These are phyloP conservation scores for Podospora appendiculata DNA, from an alignment of 495 filamentous ascomycete species.

Conservation along the genomic window DNA sequence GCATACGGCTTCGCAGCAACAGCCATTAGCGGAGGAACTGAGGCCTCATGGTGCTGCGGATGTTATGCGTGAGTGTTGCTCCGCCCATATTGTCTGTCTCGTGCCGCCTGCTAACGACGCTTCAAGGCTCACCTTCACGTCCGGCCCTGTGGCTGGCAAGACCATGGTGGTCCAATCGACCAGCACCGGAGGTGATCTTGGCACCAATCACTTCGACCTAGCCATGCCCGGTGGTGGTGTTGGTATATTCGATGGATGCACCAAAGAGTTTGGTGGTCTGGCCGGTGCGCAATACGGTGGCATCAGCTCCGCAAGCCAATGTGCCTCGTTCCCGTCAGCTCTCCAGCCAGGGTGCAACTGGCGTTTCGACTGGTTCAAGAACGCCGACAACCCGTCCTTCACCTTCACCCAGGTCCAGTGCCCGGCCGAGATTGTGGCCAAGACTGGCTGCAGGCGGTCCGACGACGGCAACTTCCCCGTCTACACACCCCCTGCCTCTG, in stretches of 20 bases:
- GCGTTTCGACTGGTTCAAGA: constrained; percentile 54
- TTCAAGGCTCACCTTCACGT: constrained; percentile 27
- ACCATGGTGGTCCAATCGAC: constrained; percentile 56
- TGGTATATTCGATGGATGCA: constrained; percentile 49
- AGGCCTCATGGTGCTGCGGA: constrained; percentile 46
- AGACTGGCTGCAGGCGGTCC: constrained; percentile 37
- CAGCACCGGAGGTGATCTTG: constrained; percentile 52
- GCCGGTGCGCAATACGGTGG: constrained; percentile 51
- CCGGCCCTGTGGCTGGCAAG: constrained; percentile 41
- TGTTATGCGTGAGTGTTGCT: constrained; percentile 44
- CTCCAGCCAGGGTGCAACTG: constrained; percentile 48
- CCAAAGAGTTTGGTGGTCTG: constrained; percentile 43
- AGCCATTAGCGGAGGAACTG: constrained; percentile 30
- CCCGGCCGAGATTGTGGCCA: constrained; percentile 43
- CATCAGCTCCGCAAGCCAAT: constrained; percentile 38
- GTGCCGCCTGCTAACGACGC: not conserved
- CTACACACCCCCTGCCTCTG: constrained; percentile 8
- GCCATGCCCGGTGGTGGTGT: constrained; percentile 53
- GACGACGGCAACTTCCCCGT: constrained; percentile 26
- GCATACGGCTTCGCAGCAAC: constrained; percentile 54
- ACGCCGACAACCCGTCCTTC: constrained; percentile 48
- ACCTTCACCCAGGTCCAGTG: constrained; percentile 46
- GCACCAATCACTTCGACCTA: constrained; percentile 50
- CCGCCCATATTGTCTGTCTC: constrained; percentile 13
- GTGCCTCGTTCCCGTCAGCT: constrained; percentile 40